Conservation (phyloP, 345 rosid species). For the Physaria fendleri region DNA sequence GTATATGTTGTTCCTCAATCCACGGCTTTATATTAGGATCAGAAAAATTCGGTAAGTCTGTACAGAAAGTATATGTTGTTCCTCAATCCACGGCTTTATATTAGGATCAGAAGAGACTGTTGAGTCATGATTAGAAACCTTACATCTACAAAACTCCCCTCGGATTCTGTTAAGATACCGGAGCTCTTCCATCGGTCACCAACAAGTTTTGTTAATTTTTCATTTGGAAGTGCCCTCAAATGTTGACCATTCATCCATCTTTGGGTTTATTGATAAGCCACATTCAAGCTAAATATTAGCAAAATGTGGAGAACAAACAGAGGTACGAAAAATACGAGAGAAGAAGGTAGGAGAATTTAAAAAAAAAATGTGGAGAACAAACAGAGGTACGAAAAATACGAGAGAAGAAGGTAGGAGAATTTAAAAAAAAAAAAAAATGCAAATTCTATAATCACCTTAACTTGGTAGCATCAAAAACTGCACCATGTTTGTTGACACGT, state of each 20-base stretch:
- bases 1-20: too few relatives aligned
- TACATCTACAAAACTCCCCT: conserved; percentile 68
- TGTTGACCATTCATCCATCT: conserved; percentile 99
- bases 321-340: not conserved
- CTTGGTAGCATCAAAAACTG: conserved; percentile 76
- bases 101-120: not conserved
- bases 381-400: not conserved
- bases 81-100: not conserved
- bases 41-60: conserved; percentile 3
- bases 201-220: conserved; percentile 52
- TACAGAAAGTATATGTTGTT: not conserved
- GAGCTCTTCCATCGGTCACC: conserved; percentile 81
- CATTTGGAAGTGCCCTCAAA: conserved; percentile 58
- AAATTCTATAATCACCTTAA: conserved; percentile 44
- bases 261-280: conserved; percentile 12
- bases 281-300: not conserved
- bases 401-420: not conserved
- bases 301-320: conserved; percentile 6
- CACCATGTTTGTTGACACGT: conserved; percentile 89
- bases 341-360: not conserved
- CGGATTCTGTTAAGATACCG: conserved; percentile 53
- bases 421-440: conserved; percentile 17
- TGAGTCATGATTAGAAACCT: conserved; percentile 20
- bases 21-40: too few relatives aligned
- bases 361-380: conserved; percentile 15